Base-by-base conservation (phyloP, 2,329 filamentous ascomycete species). In the Colletotrichum sp. region DNA sequence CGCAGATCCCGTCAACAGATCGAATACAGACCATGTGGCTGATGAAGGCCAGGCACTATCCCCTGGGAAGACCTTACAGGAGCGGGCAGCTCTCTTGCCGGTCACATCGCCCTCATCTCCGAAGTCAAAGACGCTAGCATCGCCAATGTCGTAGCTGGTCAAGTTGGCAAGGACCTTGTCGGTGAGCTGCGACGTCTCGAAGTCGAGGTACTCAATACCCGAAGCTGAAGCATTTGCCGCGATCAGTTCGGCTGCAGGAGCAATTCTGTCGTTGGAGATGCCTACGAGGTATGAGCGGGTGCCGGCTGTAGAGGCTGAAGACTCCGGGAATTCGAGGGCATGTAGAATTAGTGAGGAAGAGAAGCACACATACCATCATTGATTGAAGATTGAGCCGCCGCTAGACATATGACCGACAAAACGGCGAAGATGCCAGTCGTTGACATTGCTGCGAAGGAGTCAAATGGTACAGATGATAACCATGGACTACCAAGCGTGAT, bases 21-120 rank as follows among this genome's bases (percentile, higher is more conserved):
- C 63, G 13, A 78, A 60, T 3, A 68, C 8, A 21, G 28, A 21
- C 76, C 77, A 78, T 4, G 39, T 36, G n/a, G 15, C 2, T 8
- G n/a, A 32, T 3, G 63, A 57, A 12, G 77, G 76, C 77, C 77
- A 78, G 7, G 52, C 39, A 0, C n/a, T 49, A 8, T 52, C 76
- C 12, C 77, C 76, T 0, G 77, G 77, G 13, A 74, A 72, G 5
- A 49, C 55, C 32, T 78, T 78, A 57, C 77, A 78, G 6, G 52
- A 71, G 12, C 66, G 71, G 28, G 66, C 18, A 30, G 66, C 57
- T 9, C 59, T 26, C 6, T 39, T 70, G 30, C 30, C 15, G 26
- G 32, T 16, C 6, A 34, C 36, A 15, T 8, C 30, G 28, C 62
- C 36, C 13, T 64, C 65, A 2, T 63, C 30, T 24, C 71, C 36